phyloP scores from a whole-genome alignment of 768 basidiomycete genomes.

The Russula sp. region DNA sequence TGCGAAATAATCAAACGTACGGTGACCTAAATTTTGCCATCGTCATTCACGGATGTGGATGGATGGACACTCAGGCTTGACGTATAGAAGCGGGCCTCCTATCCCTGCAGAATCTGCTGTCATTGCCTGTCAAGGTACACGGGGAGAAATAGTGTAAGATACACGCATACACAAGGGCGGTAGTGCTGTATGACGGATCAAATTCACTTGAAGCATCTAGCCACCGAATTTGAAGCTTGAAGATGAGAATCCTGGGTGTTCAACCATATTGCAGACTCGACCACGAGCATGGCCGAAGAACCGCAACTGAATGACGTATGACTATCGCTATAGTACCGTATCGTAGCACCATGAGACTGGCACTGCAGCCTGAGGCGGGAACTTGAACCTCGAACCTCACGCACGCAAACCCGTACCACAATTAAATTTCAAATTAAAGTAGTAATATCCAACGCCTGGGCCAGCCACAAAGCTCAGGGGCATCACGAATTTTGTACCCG shows the following conservation, averaged over 20 bases:
- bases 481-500: conserved; percentile 6
- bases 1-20: not conserved
- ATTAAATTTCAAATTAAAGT: too few relatives aligned
- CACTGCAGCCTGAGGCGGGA: too few relatives aligned
- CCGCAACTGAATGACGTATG: too few relatives aligned
- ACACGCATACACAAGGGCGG: not conserved
- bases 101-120: not conserved
- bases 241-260: not conserved
- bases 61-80: not conserved
- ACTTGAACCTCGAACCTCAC: too few relatives aligned
- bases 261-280: not conserved
- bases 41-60: not conserved
- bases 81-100: not conserved
- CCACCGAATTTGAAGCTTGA: not conserved
- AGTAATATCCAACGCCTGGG: not conserved
- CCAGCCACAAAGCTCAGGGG: not conserved
- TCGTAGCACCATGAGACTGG: too few relatives aligned
- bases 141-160: not conserved
- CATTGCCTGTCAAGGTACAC: not conserved
- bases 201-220: not conserved
- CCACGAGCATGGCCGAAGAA: not conserved
- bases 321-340: too few relatives aligned
- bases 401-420: too few relatives aligned
- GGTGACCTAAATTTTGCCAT: not conserved
- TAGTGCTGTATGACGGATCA: not conserved